A percentile compares a stretch with the other conserved stretches of the same genome.
Evolutionary conservation across 208 protist species (phyloP).

Genomic region (Leishmania tarentolae): DNA sequence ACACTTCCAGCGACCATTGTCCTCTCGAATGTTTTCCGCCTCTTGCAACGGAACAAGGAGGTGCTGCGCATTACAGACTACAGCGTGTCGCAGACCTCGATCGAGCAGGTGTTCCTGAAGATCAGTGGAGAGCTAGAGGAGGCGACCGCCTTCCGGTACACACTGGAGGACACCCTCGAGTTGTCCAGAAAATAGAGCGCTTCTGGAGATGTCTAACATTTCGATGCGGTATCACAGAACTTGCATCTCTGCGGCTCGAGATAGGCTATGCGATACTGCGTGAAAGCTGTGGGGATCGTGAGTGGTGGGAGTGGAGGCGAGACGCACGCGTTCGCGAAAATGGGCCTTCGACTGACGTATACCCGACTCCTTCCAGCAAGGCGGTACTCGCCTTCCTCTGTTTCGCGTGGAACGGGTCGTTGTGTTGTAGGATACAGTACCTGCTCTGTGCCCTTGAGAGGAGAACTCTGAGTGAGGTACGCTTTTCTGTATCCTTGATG

Average conservation of each 20-base stretch:
- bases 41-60: slow-evolving; percentile 38
- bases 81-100: slow-evolving; percentile 76
- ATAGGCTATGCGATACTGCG: neutral
- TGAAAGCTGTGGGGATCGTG: too few relatives aligned
- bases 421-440: neutral
- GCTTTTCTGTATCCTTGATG: neutral
- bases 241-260: neutral
- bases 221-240: neutral
- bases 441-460: neutral
- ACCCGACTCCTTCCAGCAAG: neutral
- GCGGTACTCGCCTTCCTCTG: neutral
- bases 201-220: neutral
- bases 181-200: neutral
- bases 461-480: neutral
- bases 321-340: neutral
- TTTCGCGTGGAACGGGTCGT: too few relatives aligned
- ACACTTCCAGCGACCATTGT: slow-evolving; percentile 35
- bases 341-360: neutral
- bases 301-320: neutral
- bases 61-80: slow-evolving; percentile 74
- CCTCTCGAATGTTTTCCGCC: slow-evolving; percentile 44
- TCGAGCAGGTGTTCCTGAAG: slow-evolving; percentile 85
- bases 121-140: slow-evolving; percentile 62
- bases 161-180: neutral
- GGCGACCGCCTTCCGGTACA: slow-evolving; percentile 14